Conservation (phyloP, 2,329 filamentous ascomycete species). For the Ceratocystis cubensis region DNA sequence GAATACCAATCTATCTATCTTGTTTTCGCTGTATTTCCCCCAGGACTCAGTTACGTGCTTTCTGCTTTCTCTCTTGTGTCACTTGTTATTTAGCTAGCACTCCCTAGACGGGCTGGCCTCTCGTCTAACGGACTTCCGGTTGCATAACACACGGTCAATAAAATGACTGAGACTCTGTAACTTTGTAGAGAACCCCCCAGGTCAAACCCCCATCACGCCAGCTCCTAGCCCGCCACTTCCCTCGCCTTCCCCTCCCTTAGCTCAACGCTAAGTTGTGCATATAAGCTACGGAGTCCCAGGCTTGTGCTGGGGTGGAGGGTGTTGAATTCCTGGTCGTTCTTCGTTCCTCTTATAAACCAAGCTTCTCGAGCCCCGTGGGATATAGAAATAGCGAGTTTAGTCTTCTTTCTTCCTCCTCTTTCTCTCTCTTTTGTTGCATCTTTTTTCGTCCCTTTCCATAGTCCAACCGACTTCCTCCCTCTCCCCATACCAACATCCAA, state of each 20-base stretch:
- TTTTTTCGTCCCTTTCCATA: constrained; percentile 8
- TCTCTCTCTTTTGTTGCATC: constrained; percentile 20
- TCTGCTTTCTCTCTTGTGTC: background rate
- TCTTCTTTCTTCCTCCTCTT: constrained; percentile 18
- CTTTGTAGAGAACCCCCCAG: background rate
- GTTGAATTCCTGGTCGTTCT: background rate
- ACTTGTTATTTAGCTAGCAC: background rate
- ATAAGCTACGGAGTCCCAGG: background rate
- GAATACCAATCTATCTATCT: background rate
- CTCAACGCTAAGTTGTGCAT: constrained; percentile 2
- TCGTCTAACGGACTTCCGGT: constrained; percentile 7
- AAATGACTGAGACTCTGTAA: background rate
- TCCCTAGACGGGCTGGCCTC: background rate
- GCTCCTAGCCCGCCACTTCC: background rate
- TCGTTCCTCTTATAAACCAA: background rate
- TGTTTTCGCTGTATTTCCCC: background rate
- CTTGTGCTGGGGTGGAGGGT: background rate
- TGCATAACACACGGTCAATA: background rate
- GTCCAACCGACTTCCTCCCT: background rate
- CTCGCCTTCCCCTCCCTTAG: background rate
- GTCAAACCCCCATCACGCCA: background rate
- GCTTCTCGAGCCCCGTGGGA: background rate
- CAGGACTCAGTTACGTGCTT: background rate
- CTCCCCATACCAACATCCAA: constrained; percentile 1
- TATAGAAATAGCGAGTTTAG: constrained; percentile 8